Base-by-base conservation (phyloP, 2,329 filamentous ascomycete species). In the Pseudogymnoascus sp. region DNA sequence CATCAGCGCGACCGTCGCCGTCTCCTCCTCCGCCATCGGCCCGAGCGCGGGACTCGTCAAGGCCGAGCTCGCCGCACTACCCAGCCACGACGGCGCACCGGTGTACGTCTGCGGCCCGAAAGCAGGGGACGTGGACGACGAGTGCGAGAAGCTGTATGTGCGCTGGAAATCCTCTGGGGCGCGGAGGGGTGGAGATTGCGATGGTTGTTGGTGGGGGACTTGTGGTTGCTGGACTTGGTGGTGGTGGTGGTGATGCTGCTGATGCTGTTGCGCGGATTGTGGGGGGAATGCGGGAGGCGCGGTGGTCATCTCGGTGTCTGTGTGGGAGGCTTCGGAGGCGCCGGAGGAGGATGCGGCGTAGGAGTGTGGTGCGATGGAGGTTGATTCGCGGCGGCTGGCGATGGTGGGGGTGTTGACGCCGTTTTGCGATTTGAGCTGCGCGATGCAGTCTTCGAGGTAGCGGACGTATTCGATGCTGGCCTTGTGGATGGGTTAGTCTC, bases 381-480 rank as follows among this genome's bases (percentile, higher is more conserved):
- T 60, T 67, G 69, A 23, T 70, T 66, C 25, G 67, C 65, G 4
- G 62, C 61, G 10, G 59, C 61, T 7, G 67, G 62, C 11, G 56
- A 28, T 21, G 65, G 68, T 65, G 31, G 69, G 42, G 62, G 69
- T 68, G 33, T 66, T 68, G 65, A 44, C 71, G 56, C 63, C 70
- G 53, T 70, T 72, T 66, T 76, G 78, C 4, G 81, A 82, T 74
- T 96, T 92, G 63, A 97, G 80, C 70, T 93, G 89, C 33, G 82
- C 75, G 38, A 97, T 85, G 70, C 93, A 97, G 72, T 91, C 88
- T 73, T 97, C 90, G 12, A 99, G 83, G 73, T 99, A 99, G 65
- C 90, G 88, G 67, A 97, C 86, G 70, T 99, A 97, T 70, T 97
- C 94, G 65, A 97, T 97, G 56, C 92, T 94, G 4, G 93, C 93